phyloP scores from a whole-genome alignment of 2,329 filamentous ascomycete genomes.

The Epichloe sp. region DNA sequence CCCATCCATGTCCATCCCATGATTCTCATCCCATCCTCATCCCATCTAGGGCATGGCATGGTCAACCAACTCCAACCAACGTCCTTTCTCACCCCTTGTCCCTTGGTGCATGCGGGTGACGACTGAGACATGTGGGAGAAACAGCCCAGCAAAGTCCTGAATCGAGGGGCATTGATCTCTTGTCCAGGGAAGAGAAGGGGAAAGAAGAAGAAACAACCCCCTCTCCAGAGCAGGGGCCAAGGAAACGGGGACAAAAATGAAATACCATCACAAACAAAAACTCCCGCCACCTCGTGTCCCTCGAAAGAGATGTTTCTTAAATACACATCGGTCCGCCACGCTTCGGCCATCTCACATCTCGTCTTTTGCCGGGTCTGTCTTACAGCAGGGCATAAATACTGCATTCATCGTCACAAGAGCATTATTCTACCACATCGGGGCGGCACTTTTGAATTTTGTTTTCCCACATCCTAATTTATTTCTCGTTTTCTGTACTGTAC shows the following conservation, averaged over 20 bases:
- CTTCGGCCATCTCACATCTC: background rate
- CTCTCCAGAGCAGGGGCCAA: no score
- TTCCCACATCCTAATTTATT: no score
- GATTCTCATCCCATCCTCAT: background rate
- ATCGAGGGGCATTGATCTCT: background rate
- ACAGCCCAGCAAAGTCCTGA: background rate
- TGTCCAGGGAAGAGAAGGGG: no score
- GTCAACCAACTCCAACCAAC: no score
- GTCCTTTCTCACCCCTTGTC: conserved; percentile 1
- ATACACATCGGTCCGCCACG: background rate
- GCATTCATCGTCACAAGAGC: no score
- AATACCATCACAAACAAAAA: background rate
- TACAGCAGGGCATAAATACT: no score
- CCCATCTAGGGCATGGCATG: background rate
- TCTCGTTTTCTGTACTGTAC: no score
- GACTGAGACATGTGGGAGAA: conserved; percentile 3
- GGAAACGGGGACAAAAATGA: background rate
- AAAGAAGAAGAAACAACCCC: no score
- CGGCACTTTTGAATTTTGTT: no score
- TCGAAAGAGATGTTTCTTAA: background rate
- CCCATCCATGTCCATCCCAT: background rate
- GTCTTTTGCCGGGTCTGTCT: background rate
- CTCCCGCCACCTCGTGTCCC: background rate
- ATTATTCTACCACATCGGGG: no score
- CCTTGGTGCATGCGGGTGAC: conserved; percentile 2